Conservation (phyloP, 2,329 filamentous ascomycete species). For the Aspergillus intermedius region DNA sequence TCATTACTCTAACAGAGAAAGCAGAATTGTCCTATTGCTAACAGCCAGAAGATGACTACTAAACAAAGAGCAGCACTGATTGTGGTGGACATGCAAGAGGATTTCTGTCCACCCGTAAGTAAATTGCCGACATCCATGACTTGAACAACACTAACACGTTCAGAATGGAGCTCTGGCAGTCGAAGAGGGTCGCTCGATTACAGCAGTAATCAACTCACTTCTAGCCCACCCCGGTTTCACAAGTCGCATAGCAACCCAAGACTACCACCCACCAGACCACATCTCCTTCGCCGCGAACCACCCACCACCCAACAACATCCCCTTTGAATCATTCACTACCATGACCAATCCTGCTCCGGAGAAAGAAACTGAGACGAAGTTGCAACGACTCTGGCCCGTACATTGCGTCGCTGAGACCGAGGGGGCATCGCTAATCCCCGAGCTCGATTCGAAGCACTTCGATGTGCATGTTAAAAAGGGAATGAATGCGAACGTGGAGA, state of each 20-base stretch:
- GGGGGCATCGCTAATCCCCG: conserved; percentile 67
- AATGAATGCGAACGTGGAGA: conserved; percentile 66
- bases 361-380: conserved; percentile 57
- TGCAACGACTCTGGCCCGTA: conserved; percentile 73
- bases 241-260: conserved; percentile 77
- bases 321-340: conserved; percentile 60
- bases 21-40: no score
- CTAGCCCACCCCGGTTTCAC: conserved; percentile 61
- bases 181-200: conserved; percentile 62
- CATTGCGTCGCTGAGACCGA: conserved; percentile 75
- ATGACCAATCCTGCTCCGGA: conserved; percentile 46
- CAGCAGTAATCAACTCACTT: conserved; percentile 66
- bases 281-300: conserved; percentile 87
- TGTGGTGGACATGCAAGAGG: conserved; percentile 85
- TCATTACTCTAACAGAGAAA: no score
- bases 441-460: conserved; percentile 57
- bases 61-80: conserved; percentile 46
- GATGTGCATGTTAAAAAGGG: conserved; percentile 73
- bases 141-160: conserved; percentile 2
- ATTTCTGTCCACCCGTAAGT: conserved; percentile 84
- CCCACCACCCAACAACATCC: conserved; percentile 51
- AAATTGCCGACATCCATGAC: neutral
- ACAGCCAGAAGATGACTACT: neutral
- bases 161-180: conserved; percentile 83
- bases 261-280: conserved; percentile 79